Percentiles rank a stretch among this genome's conserved stretches.
Conservation (phyloP, 2,329 filamentous ascomycete species). For the Calonectria pseudoreteaudii region DNA sequence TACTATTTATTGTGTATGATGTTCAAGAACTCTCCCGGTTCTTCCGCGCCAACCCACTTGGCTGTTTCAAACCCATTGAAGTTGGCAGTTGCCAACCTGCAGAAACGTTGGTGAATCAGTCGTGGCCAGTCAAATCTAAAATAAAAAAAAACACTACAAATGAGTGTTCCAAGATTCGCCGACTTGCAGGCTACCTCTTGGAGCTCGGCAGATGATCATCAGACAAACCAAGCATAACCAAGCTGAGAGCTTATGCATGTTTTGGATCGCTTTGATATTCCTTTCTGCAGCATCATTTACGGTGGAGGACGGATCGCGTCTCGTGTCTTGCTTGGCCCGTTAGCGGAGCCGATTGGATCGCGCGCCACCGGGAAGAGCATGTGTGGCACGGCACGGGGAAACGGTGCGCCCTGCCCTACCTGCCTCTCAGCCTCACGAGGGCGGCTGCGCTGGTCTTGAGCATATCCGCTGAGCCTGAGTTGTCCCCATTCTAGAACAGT, state of each 20-base stretch:
- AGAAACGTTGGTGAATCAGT: neutral
- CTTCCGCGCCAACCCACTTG: neutral
- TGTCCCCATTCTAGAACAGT: neutral
- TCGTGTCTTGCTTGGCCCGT: neutral
- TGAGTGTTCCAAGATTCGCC: neutral
- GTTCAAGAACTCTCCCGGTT: neutral
- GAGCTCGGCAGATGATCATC: neutral
- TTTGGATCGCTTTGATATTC: neutral
- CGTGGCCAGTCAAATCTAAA: neutral
- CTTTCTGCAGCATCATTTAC: neutral
- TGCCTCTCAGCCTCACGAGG: neutral
- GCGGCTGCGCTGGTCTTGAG: neutral
- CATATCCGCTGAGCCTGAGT: neutral
- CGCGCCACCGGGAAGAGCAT: neutral
- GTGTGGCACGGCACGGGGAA: neutral
- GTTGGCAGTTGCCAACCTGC: neutral
- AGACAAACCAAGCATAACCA: neutral
- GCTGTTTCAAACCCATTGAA: neutral
- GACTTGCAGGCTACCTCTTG: neutral
- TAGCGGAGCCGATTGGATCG: neutral
- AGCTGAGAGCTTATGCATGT: neutral
- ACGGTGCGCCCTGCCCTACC: neutral
- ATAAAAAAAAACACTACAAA: neutral
- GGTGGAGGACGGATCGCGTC: neutral
- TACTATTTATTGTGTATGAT: neutral